Evolutionary conservation across 2,329 filamentous ascomycete genomes (phyloP), one percentile per base, ranked within the genome.

Genomic region (Clonostachys rhizophaga): DNA sequence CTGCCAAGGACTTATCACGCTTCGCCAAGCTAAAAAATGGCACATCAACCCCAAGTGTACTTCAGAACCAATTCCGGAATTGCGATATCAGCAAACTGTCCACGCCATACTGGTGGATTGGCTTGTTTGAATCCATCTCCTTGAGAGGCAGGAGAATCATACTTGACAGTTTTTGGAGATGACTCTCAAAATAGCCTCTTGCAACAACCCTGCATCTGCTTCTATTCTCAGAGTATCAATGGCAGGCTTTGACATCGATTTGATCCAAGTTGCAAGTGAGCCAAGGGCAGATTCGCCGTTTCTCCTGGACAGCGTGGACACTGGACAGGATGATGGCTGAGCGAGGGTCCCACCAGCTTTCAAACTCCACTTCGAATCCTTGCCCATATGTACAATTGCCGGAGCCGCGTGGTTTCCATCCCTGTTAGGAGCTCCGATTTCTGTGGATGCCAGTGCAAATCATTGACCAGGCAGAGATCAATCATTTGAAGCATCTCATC

Each of bases 21-120:
- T 30, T 18, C 62, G 49, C 1, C 57, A 60, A 39, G 65, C 65
- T 30, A 9, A 30, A 30, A 30, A 30, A 5, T 30, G 9, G 24
- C 24, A 30, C 24, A 10, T 30, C 24, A 30, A 30, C 24, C 9
- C 24, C 24, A 6, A 30, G 9, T 30, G 9, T 8, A 30, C 24
- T 30, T 8, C 24, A 30, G 3, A 30, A 30, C 24, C 24, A 30
- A 10, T 30, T 30, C 8, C 24, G 9, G 24, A 10, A 10, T 30
- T 30, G 8, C 9, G 24, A 30, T 30, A 54, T 54, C n/a, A 56
- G 49, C 5, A 58, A 47, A 13, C 48, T 53, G 42, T 57, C 56
- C 3, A 58, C 40, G 4, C 56, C 56, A 34, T 55, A 56, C 39
- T 45, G 44, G 30, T 34, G 30, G 6, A 35, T 30, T 33, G 42